These are phyloP conservation scores for Hanseniaspora nectarophila DNA, from an alignment of 805 yeast genomes.

Conservation along the genomic window DNA sequence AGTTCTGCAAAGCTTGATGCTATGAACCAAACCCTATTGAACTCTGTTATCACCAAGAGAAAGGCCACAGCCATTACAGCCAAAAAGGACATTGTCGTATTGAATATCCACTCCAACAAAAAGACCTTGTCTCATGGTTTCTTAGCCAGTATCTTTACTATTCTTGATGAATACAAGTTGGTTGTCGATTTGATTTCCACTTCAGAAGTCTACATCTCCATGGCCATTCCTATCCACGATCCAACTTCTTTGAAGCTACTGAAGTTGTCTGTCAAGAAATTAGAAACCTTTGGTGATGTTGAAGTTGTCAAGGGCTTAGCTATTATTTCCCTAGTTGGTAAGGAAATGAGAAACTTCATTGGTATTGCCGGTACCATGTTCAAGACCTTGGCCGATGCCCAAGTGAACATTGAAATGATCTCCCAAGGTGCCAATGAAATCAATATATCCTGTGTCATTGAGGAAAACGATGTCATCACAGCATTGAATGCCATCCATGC, in stretches of 20 bases:
- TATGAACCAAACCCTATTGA: constrained; percentile 25
- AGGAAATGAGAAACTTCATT: constrained; percentile 89
- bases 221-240: constrained; percentile 78
- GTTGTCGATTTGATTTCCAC: constrained; percentile 95
- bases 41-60: constrained; percentile 38
- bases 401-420: constrained; percentile 93
- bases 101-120: constrained; percentile 87
- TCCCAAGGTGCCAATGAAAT: constrained; percentile 97
- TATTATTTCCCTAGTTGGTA: constrained; percentile 88
- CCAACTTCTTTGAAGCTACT: constrained; percentile 49
- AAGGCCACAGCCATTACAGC: constrained; percentile 95
- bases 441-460: constrained; percentile 89
- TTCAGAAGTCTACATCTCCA: constrained; percentile 94
- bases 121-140: constrained; percentile 90
- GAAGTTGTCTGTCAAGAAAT: constrained; percentile 63
- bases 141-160: constrained; percentile 77
- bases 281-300: constrained; percentile 71
- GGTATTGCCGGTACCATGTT: constrained; percentile 98
- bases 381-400: constrained; percentile 80
- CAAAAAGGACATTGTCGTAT: constrained; percentile 79
- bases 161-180: constrained; percentile 67
- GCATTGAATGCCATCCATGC: constrained; percentile 82
- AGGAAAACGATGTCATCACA: constrained; percentile 65
- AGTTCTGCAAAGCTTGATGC: constrained; percentile 63
- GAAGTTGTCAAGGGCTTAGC: constrained; percentile 81